Evolutionary conservation across 208 protist species (phyloP).

Genomic region (Porcisia hertigi): DNA sequence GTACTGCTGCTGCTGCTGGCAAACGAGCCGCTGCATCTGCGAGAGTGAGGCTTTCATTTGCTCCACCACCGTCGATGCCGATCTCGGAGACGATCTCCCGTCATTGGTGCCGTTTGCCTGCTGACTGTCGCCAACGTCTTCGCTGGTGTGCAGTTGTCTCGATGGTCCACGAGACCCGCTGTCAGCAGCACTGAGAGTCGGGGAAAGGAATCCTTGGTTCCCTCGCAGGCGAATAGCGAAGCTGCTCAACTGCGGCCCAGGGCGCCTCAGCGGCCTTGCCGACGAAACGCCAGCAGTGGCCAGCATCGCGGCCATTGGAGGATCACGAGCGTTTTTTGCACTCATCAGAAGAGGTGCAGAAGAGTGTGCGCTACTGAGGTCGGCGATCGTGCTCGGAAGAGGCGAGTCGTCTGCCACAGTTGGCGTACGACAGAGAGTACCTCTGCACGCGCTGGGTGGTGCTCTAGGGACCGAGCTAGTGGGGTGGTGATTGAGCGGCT

Average conservation of each 20-base stretch:
- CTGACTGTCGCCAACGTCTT: not conserved
- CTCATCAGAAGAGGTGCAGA: not conserved
- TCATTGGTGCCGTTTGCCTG: not conserved
- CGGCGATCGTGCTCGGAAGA: conserved; percentile 10
- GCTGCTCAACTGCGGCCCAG: conserved; percentile 22
- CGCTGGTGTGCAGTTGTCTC: not conserved
- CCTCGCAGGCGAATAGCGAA: conserved; percentile 30
- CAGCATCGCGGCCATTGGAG: not conserved
- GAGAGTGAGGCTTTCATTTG: conserved; percentile 11
- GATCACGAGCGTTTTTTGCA: not conserved
- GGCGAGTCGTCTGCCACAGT: not conserved
- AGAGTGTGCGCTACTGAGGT: not conserved
- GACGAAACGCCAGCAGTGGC: not conserved
- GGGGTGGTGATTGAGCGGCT: not conserved
- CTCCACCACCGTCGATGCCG: not conserved
- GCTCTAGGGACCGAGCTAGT: not conserved
- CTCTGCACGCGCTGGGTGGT: not conserved
- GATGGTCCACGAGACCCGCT: not conserved
- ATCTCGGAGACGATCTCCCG: not conserved
- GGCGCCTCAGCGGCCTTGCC: conserved; percentile 4
- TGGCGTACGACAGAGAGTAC: not conserved
- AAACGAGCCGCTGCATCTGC: conserved; percentile 12
- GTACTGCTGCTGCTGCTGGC: conserved; percentile 26
- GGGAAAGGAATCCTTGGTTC: not conserved
- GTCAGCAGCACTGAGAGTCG: not conserved